Base-by-base conservation (phyloP, 441 rosid species). In the Sinapis alba region DNA sequence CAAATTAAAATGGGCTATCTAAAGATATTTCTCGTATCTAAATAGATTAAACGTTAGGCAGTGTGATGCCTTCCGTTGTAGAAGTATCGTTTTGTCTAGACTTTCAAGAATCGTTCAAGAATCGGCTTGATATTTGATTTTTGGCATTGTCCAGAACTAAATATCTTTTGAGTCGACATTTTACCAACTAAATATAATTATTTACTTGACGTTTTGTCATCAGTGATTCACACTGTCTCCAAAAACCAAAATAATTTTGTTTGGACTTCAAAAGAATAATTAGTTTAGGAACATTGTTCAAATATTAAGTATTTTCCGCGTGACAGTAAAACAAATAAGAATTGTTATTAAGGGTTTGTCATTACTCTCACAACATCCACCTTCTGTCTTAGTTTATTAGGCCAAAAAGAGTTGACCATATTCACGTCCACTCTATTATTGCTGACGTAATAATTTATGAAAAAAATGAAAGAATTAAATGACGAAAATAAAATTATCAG, bases 341-440 rank as follows among this genome's bases (percentile, higher is more conserved):
- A 32, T 32, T 32, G 38, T 32, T 32, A 34, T 28, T 30, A 30
- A 30, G 34, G 34, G 11, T 34, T 34, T 34, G 38, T 34, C 65
- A 45, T 30, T 65, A 67, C 54, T 59, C n/a, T 60, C n/a, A 11
- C 15, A 15, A 15, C 45, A 11, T 66, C 51, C 34, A 23, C 72
- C 51, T 20, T n/a, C 41, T 16, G 11, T 66, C 13, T 64, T 50
- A 7, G 7, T 73, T 65, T 47, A 61, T 18, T 75, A 32, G 62
- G 26, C 56, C 6, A 27, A 60, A 74, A 58, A 58, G 78, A 3
- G 73, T 75, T 75, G 78, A 74, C 73, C 13, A 10, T 8, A 15
- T 60, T 26, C 15, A 0, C 28, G 7, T 43, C 51, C 1, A 27
- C 50, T 60, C 62, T 59, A 67, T 59, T 60, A 74, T 59, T 60